Base-by-base conservation (phyloP, 2,329 filamentous ascomycete genomes). In the Fusarium sp. region DNA sequence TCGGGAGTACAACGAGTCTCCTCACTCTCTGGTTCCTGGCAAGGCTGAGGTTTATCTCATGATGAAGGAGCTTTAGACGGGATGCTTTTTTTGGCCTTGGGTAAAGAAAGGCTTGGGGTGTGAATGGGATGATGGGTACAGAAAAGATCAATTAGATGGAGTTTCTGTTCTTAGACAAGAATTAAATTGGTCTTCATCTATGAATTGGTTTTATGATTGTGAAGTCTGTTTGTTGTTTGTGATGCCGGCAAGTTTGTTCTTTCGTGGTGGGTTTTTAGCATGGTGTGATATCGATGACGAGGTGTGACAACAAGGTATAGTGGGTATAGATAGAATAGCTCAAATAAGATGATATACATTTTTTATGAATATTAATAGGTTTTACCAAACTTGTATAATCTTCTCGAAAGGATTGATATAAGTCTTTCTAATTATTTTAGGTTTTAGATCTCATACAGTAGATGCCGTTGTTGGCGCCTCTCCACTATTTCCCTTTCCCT, bases 1-100 rank as follows among this genome's bases (percentile, higher is more conserved):
- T 4, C 24, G 28, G 9, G 59, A 67, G 60, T 67, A 68, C 26
- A 67, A 51, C n/a, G 59, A 68, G 0, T 65, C 54, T 7, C 65
- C 64, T 20, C 65, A 68, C 23, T 46, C 40, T 19, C 50, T 68
- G 17, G 43, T 45, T 14, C 61, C 65, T 4, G 65, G 55, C 6
- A 60, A 53, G 34, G 34, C n/a, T 5, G 23, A 62, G 15, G 43
- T 68, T 43, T 68, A 48, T n/a, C 38, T 68, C 30, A 50, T 65
- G 43, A 28, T 68, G 43, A 68, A 68, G 55, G 65, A 65, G 38
- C 19, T 36, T 23, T 65, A n/a, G 61, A 21, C 3, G 19, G 3
- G 15, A 24, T 8, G 21, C 9, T 30, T 23, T 30, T 26, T 30
- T 55, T 46, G 47, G 14, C 49, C 48, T 50, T 52, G 28, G 47